phyloP scores from a whole-genome alignment of 148 eudicot genomes.

The Rhododendron ovatum region DNA sequence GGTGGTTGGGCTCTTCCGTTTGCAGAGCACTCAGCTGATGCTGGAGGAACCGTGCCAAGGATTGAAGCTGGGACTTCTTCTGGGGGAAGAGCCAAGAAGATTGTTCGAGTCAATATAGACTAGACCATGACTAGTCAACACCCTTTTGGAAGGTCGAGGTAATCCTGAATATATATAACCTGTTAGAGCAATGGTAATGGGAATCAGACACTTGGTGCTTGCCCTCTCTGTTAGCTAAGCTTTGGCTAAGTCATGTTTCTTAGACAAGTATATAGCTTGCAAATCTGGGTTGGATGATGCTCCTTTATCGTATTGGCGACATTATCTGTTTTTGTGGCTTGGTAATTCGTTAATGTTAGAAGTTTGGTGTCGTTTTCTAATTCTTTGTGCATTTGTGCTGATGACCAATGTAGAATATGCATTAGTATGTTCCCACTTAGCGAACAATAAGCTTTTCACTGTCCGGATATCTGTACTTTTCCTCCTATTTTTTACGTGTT shows the following conservation, averaged over 20 bases:
- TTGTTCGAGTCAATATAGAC: conserved; percentile 17
- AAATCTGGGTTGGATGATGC: neutral
- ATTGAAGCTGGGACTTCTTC: conserved; percentile 10
- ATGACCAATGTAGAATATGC: neutral
- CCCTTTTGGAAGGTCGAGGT: neutral
- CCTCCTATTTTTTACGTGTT: neutral
- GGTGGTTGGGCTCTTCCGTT: conserved; percentile 17
- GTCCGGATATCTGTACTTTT: neutral
- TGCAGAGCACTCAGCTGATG: neutral
- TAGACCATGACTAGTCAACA: neutral
- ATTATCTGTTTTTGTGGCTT: neutral
- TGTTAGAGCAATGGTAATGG: neutral
- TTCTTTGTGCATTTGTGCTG: neutral
- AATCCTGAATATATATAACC: neutral
- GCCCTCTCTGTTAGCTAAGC: neutral
- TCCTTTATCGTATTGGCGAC: neutral
- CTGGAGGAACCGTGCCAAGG: neutral
- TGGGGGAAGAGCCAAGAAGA: conserved; percentile 15
- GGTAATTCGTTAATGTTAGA: neutral
- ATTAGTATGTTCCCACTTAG: neutral
- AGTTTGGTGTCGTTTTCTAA: neutral
- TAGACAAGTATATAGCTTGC: neutral
- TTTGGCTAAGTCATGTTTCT: neutral
- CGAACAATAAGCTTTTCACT: neutral
- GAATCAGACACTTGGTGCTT: neutral